Percentiles rank a stretch among this genome's conserved stretches.
Evolutionary conservation across 1,284 basidiomycete genomes (phyloP).

Genomic region (Ganoderma meredithae): DNA sequence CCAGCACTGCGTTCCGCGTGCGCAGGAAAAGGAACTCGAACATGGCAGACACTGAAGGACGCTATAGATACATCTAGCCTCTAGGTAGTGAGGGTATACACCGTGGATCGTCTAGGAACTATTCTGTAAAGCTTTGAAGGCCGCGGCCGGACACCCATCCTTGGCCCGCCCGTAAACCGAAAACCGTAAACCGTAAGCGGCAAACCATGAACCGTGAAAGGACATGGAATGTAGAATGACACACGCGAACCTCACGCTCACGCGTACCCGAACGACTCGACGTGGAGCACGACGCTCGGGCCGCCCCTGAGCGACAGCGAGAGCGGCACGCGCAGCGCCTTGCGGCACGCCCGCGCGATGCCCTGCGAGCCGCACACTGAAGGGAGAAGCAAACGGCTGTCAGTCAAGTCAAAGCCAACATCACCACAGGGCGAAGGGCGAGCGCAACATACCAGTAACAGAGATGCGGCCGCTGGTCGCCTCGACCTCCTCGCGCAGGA

Average conservation of each 20-base stretch:
- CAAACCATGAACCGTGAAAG: too few relatives aligned
- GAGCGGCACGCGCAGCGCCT: slow-evolving; percentile 47
- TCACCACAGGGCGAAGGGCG: neutral
- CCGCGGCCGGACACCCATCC: neutral
- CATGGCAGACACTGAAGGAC: neutral
- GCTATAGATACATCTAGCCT: slow-evolving; percentile 5
- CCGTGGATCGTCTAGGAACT: neutral
- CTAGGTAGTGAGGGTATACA: neutral
- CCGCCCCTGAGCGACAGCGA: slow-evolving; percentile 50
- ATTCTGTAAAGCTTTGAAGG: neutral
- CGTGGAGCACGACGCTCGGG: slow-evolving; percentile 52
- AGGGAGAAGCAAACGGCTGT: too few relatives aligned
- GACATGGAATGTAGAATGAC: neutral
- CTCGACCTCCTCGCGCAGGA: slow-evolving; percentile 41
- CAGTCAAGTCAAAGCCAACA: too few relatives aligned
- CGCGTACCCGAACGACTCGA: slow-evolving; percentile 56
- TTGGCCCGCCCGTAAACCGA: neutral
- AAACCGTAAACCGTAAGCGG: neutral
- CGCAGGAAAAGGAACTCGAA: neutral
- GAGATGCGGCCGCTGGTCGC: slow-evolving; percentile 41
- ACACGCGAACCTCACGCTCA: neutral
- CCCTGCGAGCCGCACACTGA: slow-evolving; percentile 57
- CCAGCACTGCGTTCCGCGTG: too few relatives aligned
- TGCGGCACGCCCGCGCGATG: slow-evolving; percentile 48
- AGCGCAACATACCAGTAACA: slow-evolving; percentile 46